Conservation (phyloP, 768 basidiomycete genomes). For the Polyporus arcularius region DNA sequence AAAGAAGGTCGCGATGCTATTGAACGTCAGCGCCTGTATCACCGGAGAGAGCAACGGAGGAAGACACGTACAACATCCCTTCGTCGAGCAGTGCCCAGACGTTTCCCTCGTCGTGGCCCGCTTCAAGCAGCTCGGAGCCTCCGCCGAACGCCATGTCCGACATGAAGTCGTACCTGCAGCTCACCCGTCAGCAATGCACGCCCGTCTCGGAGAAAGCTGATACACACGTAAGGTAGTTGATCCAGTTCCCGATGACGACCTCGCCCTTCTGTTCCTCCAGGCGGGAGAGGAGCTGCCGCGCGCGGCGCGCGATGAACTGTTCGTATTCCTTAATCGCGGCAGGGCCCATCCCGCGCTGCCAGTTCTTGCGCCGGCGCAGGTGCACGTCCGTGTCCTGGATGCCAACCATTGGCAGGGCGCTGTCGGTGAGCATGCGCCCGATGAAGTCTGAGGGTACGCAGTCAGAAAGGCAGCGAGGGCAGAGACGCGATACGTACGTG, state of each 20-base stretch:
- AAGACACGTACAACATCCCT: constrained; percentile 41
- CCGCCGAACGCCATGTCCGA: constrained; percentile 46
- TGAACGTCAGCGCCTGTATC: neutral
- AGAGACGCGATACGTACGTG: constrained; percentile 35
- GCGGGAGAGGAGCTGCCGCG: constrained; percentile 41
- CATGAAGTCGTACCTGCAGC: constrained; percentile 42
- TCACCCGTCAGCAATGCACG: neutral
- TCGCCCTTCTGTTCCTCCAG: constrained; percentile 31
- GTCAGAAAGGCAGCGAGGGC: constrained; percentile 11
- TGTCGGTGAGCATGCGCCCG: constrained; percentile 21
- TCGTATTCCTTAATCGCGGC: constrained; percentile 50
- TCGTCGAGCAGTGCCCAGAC: constrained; percentile 47
- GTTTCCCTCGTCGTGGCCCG: constrained; percentile 35
- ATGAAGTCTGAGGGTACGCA: neutral
- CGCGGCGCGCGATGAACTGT: constrained; percentile 36
- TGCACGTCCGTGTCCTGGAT: constrained; percentile 36
- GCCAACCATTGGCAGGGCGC: constrained; percentile 30
- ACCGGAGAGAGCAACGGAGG: too few relatives aligned
- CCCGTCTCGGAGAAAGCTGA: neutral
- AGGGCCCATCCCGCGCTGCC: constrained; percentile 50
- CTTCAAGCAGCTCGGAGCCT: constrained; percentile 39
- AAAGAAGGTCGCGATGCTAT: neutral
- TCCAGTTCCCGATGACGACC: constrained; percentile 37
- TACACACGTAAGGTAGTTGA: constrained; percentile 42
- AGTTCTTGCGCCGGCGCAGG: constrained; percentile 44